These are phyloP conservation scores for Lactarius akahatsu DNA, from an alignment of 768 basidiomycete species.

Conservation along the genomic window DNA sequence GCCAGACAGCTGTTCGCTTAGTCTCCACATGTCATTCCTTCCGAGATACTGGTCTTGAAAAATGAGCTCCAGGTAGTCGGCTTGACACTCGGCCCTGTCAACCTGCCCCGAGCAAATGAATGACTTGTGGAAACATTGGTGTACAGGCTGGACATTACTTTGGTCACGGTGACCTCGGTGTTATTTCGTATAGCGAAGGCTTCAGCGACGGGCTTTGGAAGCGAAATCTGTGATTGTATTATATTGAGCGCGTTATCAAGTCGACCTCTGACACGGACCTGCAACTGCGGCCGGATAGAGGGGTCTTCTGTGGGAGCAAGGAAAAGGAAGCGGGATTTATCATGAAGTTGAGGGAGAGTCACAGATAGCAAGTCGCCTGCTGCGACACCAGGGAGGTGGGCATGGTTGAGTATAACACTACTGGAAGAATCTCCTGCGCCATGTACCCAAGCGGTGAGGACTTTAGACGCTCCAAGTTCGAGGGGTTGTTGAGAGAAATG, in stretches of 20 bases:
- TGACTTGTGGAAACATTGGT: neutral
- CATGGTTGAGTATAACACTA: slow-evolving; percentile 65
- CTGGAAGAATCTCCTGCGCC: slow-evolving; percentile 60
- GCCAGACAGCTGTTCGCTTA: slow-evolving; percentile 77
- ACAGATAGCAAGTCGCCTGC: slow-evolving; percentile 75
- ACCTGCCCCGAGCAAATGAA: slow-evolving; percentile 47
- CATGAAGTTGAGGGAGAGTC: slow-evolving; percentile 42
- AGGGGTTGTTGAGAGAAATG: slow-evolving; percentile 45
- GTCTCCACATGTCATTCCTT: slow-evolving; percentile 94
- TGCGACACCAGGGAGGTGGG: slow-evolving; percentile 73
- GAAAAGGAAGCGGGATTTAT: slow-evolving; percentile 55
- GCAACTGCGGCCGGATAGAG: slow-evolving; percentile 59
- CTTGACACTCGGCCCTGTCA: slow-evolving; percentile 58
- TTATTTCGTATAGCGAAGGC: slow-evolving; percentile 70
- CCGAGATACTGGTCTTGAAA: slow-evolving; percentile 97
- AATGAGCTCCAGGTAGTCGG: slow-evolving; percentile 82
- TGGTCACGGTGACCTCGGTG: slow-evolving; percentile 67
- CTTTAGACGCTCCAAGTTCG: slow-evolving; percentile 59
- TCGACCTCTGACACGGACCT: slow-evolving; percentile 41
- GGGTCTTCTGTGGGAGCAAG: slow-evolving; percentile 65
- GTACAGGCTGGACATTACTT: slow-evolving; percentile 44
- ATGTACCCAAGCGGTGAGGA: slow-evolving; percentile 73
- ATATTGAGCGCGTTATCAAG: neutral
- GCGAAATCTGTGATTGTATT: slow-evolving; percentile 55
- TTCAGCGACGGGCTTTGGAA: slow-evolving; percentile 71